phyloP scores from a whole-genome alignment of 257 asterid genomes.

The Solanum corneliomulleri region DNA sequence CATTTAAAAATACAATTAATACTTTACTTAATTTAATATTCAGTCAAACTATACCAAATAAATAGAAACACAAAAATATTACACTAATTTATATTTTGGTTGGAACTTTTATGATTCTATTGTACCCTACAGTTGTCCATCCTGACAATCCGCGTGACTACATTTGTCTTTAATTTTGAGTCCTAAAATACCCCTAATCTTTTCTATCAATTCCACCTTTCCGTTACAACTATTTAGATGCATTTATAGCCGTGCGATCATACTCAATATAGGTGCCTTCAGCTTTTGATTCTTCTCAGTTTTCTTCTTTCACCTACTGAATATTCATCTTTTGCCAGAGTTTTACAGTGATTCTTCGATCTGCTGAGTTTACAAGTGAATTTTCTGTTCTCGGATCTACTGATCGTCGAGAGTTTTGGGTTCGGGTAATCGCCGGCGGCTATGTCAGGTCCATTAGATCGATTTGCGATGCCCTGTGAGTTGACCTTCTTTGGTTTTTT shows the following conservation, averaged over 20 bases:
- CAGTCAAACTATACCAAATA: too few species aligned
- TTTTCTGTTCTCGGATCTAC: neutral
- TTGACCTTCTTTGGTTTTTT: neutral
- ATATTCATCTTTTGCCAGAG: neutral
- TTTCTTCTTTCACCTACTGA: neutral
- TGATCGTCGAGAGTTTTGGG: neutral
- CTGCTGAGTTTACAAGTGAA: neutral
- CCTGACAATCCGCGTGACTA: neutral
- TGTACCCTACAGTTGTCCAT: neutral
- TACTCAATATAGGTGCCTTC: neutral
- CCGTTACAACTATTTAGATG: neutral
- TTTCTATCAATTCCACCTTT: neutral
- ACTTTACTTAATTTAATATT: too few species aligned
- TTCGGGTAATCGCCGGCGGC: neutral
- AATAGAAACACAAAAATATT: too few species aligned
- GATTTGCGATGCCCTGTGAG: conserved; percentile 30
- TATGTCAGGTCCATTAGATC: conserved; percentile 35
- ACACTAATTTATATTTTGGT: neutral
- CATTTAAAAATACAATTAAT: too few species aligned
- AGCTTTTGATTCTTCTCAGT: neutral
- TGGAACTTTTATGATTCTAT: neutral
- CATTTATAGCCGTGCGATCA: conserved; percentile 7
- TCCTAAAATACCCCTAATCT: neutral
- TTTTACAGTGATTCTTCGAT: neutral
- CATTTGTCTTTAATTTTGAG: neutral